phyloP scores from a whole-genome alignment of 306 rosid species.

The Malus sylvestris region DNA sequence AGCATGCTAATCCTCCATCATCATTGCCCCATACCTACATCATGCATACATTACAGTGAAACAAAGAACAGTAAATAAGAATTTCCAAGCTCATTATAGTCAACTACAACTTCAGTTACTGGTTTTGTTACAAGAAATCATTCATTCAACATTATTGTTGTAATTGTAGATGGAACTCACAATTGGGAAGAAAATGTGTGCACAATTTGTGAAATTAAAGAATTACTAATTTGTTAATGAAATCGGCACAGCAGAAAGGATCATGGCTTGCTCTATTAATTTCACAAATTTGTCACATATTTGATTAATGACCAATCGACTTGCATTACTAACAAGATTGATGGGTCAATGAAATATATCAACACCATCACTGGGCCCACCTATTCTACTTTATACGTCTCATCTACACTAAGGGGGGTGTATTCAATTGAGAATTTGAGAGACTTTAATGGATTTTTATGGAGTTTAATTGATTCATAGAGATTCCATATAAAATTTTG shows the following conservation, averaged over 20 bases:
- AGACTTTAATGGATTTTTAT: no score
- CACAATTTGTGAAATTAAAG: neutral
- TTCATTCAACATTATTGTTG: neutral
- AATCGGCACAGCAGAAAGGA: no score
- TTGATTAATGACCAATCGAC: neutral
- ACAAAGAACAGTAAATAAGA: neutral
- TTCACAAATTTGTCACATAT: neutral
- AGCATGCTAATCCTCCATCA: constrained; percentile 83
- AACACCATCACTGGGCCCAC: neutral
- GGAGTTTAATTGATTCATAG: no score
- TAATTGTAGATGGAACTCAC: neutral
- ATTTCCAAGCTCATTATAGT: neutral
- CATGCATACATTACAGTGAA: constrained; percentile 13
- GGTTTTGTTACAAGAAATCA: neutral
- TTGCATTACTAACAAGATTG: neutral
- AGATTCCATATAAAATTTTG: no score
- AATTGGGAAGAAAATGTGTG: neutral
- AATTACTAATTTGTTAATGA: neutral
- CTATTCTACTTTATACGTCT: neutral
- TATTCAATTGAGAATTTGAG: no score
- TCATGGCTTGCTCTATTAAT: neutral
- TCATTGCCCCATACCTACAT: constrained; percentile 79
- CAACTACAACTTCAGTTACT: neutral
- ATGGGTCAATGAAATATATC: neutral
- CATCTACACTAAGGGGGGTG: neutral